These are phyloP conservation scores for Entamoeba nuttalli DNA, from an alignment of 208 protist genomes.

Conservation along the genomic window DNA sequence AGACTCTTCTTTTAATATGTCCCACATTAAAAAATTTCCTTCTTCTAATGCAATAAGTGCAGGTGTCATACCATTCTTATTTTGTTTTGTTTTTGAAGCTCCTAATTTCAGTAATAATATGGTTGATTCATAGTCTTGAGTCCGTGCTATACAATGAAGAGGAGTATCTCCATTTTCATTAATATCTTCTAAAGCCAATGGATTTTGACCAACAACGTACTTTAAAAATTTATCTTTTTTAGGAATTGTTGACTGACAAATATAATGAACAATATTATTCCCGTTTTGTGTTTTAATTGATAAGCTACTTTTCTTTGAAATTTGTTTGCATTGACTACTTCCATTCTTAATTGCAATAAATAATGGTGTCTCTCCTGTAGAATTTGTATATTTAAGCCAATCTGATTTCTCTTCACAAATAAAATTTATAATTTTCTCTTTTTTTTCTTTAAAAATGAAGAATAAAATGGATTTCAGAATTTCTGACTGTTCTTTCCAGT, in stretches of 20 bases:
- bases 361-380: neutral
- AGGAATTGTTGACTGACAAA: neutral
- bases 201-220: neutral
- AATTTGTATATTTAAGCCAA: neutral
- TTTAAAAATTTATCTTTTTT: neutral
- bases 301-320: neutral
- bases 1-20: neutral
- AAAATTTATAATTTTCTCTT: too few species aligned
- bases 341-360: neutral
- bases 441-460: too few species aligned
- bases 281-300: neutral
- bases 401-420: too few species aligned
- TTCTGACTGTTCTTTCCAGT: too few species aligned
- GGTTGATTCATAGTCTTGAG: neutral
- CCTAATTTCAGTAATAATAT: neutral
- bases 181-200: neutral
- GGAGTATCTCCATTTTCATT: neutral
- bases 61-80: neutral
- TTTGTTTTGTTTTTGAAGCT: neutral
- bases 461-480: too few species aligned
- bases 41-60: neutral
- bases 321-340: neutral
- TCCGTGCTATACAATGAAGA: neutral
- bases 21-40: neutral
- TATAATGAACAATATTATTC: neutral